A percentile compares a stretch with the other conserved stretches of the same genome.
These are phyloP conservation scores for Xylariales sp. DNA, from an alignment of 2,329 filamentous ascomycete species.

Conservation along the genomic window DNA sequence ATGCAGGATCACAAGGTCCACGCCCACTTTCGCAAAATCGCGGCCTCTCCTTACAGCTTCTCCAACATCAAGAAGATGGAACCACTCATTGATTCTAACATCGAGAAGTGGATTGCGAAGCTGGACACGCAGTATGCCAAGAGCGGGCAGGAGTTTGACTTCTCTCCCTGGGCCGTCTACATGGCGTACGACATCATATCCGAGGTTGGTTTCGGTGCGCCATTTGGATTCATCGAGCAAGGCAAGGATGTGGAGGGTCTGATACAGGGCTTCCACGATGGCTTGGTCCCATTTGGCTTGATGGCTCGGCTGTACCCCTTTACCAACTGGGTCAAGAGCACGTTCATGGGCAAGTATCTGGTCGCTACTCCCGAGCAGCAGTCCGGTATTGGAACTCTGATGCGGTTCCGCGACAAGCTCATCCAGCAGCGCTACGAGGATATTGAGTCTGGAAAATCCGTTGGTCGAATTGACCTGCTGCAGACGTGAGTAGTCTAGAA, in stretches of 20 bases:
- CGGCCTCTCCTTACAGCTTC: slow-evolving; percentile 51
- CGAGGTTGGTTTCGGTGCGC: slow-evolving; percentile 50
- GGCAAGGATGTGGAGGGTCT: slow-evolving; percentile 48
- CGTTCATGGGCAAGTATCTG: slow-evolving; percentile 45
- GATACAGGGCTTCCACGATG: slow-evolving; percentile 51
- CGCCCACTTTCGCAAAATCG: slow-evolving; percentile 47
- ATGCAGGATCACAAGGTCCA: slow-evolving; percentile 50
- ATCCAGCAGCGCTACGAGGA: slow-evolving; percentile 43
- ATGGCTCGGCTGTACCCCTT: slow-evolving; percentile 49
- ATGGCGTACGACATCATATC: slow-evolving; percentile 56
- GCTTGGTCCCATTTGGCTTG: slow-evolving; percentile 44
- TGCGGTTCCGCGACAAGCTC: slow-evolving; percentile 53
- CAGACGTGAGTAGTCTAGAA: slow-evolving; percentile 34
- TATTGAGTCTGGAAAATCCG: slow-evolving; percentile 37
- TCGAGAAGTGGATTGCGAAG: slow-evolving; percentile 44
- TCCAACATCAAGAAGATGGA: slow-evolving; percentile 56
- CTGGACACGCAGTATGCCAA: slow-evolving; percentile 41
- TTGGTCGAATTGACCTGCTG: slow-evolving; percentile 44
- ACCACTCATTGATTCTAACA: slow-evolving; percentile 46
- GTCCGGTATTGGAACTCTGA: slow-evolving; percentile 49
- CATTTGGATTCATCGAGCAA: slow-evolving; percentile 51
- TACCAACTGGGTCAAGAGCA: slow-evolving; percentile 50
- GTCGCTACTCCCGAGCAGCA: slow-evolving; percentile 49
- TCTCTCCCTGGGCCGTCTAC: slow-evolving; percentile 50
- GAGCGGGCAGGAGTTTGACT: slow-evolving; percentile 43